Base-by-base conservation (phyloP, 2,329 filamentous ascomycete genomes). In the Ophiostoma perfectum region DNA sequence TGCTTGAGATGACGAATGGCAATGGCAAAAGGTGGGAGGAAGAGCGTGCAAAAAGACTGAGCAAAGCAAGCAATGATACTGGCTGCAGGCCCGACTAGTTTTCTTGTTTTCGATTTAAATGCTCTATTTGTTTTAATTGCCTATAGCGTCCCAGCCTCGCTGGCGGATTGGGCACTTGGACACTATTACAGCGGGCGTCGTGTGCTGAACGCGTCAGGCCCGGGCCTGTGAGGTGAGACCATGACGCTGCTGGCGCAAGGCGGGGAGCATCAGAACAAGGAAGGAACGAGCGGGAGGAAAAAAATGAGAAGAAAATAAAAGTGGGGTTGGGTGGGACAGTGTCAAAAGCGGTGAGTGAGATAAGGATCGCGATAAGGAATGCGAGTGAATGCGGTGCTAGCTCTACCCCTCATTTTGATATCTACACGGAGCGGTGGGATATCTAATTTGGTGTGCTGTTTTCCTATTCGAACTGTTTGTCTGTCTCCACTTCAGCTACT, bases 331-430 rank as follows among this genome's bases (percentile, higher is more conserved):
- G 68, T n/a, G 65, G 62, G 14, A 58, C 39, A 41, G 6, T 4
- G 45, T 65, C 27, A 4, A 55, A 55, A 18, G 69, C 69, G 69
- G 69, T 70, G 27, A 67, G 45, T 27, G 36, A 52, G 69, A 70
- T 70, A 70, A 68, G 67, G 41, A 4, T 64, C 45, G 66, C 66
- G 39, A 42, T 63, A 63, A 62, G 38, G 12, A 9, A 58, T 38
- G 11, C 5, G 11, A 36, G 27, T 39, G 3, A 14, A 3, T 12
- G 39, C 60, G 6, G 5, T 12, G 16, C 60, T 63, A 63, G 2
- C 5, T 5, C 3, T 9, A 63, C 60, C 38, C 60, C 60, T 27
- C 11, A 0, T 12, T 27, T 27, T 27, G 27, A 27, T 27, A 27
- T 2, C 27, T 27, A 27, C 27, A 27, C 27, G 27, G 27, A 27